These are phyloP conservation scores for Epichloe gansuensis DNA, from an alignment of 2,329 filamentous ascomycete genomes.

Conservation along the genomic window DNA sequence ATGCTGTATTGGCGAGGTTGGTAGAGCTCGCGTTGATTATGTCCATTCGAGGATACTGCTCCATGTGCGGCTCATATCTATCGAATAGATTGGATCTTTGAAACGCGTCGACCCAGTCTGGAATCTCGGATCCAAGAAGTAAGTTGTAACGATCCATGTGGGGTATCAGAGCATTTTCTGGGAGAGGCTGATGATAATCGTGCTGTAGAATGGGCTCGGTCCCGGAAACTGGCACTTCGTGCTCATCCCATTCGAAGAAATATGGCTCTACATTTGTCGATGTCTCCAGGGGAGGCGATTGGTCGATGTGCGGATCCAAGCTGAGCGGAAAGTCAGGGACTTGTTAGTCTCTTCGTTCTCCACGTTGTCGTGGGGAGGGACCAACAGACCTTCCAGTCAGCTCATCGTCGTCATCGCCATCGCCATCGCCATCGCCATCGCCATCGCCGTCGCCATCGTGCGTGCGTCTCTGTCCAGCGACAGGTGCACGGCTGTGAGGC, in stretches of 20 bases:
- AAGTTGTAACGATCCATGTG: not conserved
- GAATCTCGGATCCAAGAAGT: not conserved
- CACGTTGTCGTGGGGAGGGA: slow-evolving; percentile 3
- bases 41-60: not conserved
- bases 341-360: slow-evolving; percentile 4
- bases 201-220: not conserved
- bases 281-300: not conserved
- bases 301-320: not conserved
- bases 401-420: not conserved
- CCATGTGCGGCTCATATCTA: not conserved
- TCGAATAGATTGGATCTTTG: not conserved
- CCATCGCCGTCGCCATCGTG: not conserved
- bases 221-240: not conserved
- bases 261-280: not conserved
- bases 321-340: not conserved
- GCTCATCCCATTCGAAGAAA: not conserved
- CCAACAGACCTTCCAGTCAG: slow-evolving; percentile 4
- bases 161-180: not conserved
- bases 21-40: not conserved
- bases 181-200: not conserved
- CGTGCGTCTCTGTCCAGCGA: not conserved
- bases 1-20: not conserved
- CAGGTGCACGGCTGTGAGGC: not conserved
- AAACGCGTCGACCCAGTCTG: not conserved
- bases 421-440: not conserved